Conservation (phyloP, 495 filamentous ascomycete genomes). For the Sphaerosporella brunnea region DNA sequence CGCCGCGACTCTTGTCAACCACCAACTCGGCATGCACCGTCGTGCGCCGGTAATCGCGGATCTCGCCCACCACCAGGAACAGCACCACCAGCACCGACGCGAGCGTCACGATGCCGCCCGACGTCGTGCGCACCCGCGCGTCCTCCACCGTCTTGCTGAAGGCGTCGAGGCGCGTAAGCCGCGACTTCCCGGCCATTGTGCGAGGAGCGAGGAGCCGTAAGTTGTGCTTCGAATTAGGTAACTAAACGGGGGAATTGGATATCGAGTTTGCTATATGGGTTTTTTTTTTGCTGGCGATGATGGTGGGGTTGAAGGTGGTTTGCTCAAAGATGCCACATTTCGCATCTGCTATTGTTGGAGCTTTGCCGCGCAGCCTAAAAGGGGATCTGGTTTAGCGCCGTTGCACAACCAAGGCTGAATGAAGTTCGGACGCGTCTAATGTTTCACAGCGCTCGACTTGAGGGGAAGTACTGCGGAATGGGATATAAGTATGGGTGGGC, state of each 20-base stretch:
- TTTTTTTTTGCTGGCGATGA: too few species aligned
- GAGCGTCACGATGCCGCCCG: conserved; percentile 87
- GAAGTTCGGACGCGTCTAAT: too few species aligned
- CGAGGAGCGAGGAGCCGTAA: background rate
- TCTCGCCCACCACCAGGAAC: conserved; percentile 86
- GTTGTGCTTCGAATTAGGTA: background rate
- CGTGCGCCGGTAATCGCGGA: conserved; percentile 76
- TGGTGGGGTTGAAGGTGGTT: background rate
- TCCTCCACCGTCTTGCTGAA: conserved; percentile 99
- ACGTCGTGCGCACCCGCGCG: conserved; percentile 91
- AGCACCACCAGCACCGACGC: conserved; percentile 69
- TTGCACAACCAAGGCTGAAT: too few species aligned
- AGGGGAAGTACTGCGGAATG: too few species aligned
- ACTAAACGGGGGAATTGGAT: background rate
- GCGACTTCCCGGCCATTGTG: conserved; percentile 34
- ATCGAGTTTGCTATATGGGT: background rate
- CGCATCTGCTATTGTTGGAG: too few species aligned
- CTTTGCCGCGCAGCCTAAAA: background rate
- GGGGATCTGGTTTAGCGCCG: too few species aligned
- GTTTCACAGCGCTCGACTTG: too few species aligned
- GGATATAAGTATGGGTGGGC: too few species aligned
- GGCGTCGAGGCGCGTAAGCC: conserved; percentile 90
- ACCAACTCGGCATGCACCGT: conserved; percentile 81
- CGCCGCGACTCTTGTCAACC: conserved; percentile 64
- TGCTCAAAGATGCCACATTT: background rate